Percentiles rank a stretch among this genome's conserved stretches.
These are phyloP conservation scores for Kwoniella newhampshirensis DNA, from an alignment of 768 basidiomycete genomes.

Conservation along the genomic window DNA sequence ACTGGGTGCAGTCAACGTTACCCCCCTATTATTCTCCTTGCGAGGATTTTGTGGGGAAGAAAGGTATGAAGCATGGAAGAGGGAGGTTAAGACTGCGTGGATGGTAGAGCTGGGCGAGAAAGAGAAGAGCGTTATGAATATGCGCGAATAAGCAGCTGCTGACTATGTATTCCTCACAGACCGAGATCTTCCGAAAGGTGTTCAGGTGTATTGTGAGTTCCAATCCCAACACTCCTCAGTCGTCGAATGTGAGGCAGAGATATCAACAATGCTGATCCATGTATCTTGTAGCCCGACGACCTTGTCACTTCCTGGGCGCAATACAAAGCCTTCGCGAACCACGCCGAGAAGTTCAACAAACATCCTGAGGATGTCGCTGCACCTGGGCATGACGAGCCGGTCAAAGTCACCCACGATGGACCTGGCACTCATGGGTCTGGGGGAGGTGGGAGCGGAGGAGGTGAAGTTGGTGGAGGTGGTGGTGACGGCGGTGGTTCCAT, in stretches of 20 bases:
- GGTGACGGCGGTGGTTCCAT: conserved; percentile 24
- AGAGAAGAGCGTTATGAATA: too few relatives aligned
- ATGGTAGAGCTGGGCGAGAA: too few relatives aligned
- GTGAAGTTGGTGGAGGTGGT: conserved; percentile 51
- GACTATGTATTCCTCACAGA: conserved; percentile 58
- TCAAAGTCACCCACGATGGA: conserved; percentile 48
- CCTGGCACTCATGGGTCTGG: conserved; percentile 53
- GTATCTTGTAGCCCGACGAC: conserved; percentile 69
- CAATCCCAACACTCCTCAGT: too few relatives aligned
- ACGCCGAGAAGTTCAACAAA: conserved; percentile 53
- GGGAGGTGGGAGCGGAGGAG: conserved; percentile 54
- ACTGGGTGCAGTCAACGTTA: too few relatives aligned
- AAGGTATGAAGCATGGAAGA: too few relatives aligned
- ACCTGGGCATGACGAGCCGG: conserved; percentile 41
- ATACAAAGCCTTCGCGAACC: conserved; percentile 75
- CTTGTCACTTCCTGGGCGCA: conserved; percentile 91
- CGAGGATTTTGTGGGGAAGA: too few relatives aligned
- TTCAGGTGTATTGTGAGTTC: conserved; percentile 71
- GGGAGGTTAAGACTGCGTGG: too few relatives aligned
- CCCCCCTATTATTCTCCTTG: too few relatives aligned
- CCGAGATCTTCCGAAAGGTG: conserved; percentile 91
- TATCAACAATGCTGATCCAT: conserved; percentile 8
- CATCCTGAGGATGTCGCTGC: conserved; percentile 50
- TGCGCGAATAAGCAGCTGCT: too few relatives aligned
- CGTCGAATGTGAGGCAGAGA: not conserved